Base-by-base conservation (phyloP, 257 asterid species). In the Przewalskia tangutica region DNA sequence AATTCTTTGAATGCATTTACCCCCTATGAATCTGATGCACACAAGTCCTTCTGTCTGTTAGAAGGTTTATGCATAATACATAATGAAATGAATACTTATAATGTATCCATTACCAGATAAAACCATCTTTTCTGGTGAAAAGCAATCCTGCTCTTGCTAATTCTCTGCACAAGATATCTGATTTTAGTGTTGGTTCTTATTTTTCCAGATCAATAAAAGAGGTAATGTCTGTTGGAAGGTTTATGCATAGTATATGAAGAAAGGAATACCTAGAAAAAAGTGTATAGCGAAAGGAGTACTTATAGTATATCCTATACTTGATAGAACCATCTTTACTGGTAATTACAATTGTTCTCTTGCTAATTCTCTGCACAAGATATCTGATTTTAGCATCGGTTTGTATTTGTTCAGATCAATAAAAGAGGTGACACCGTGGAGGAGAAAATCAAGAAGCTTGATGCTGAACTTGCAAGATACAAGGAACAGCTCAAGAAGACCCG, bases 401-500 rank as follows among this genome's bases (percentile, higher is more conserved):
- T 11, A 44, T 63, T 7, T 50, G 46, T 75, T 20, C 93, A 95
- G 99, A 91, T 95, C 77, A 94, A 88, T 86, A 91, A 93, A 88
- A 94, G 99, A 87, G 98, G 99, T 68, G 99, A 95, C 18, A 86
- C 66, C 7, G 97, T 94, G 18, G 99, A 95, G 51, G 99, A 94
- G 10, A 95, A 93, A 94, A 94, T 94, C 54, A 89, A 89, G 75
- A 94, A 85, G 88, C 97, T 95, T 79, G 99, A 95, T 82, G 89
- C 87, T 82, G 99, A 95, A 79, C 89, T 94, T 64, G 87, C 93
- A 4, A 89, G 88, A 81, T 95, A 90, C 81, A 95, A 84, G 81
- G 99, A 95, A 82, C 99, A 95, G 91, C 87, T 94, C 59, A 94
- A 94, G 91, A 95, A 90, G 89, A 95, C 95, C 63, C 89, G 99